Conservation (phyloP, 345 rosid genomes). For the Populus tremula region DNA sequence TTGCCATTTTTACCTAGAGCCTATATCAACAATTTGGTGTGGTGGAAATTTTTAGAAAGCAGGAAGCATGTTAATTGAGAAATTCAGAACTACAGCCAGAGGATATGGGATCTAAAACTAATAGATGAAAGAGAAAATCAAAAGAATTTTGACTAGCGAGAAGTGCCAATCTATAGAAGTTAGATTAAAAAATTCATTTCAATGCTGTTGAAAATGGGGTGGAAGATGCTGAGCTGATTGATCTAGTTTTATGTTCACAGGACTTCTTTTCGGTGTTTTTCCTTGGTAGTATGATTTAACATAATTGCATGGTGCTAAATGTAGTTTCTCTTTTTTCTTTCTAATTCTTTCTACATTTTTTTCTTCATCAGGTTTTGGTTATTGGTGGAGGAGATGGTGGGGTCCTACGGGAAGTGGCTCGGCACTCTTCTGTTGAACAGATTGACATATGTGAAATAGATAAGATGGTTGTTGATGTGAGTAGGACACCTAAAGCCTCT, state of each 20-base stretch:
- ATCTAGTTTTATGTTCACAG: not conserved
- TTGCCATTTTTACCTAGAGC: not conserved
- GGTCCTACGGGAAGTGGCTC: constrained; percentile 82
- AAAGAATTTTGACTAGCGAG: not conserved
- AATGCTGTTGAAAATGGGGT: not conserved
- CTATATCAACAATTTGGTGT: not conserved
- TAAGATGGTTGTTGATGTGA: constrained; percentile 94
- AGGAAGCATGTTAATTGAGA: not conserved
- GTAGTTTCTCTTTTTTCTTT: not conserved
- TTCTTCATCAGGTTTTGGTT: constrained; percentile 62
- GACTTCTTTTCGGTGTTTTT: not conserved
- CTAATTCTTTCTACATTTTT: not conserved
- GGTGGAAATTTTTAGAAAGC: not conserved
- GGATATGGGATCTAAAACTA: not conserved
- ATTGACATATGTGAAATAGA: constrained; percentile 96
- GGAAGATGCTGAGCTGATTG: not conserved
- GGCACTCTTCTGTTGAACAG: constrained; percentile 76
- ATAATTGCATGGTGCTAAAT: not conserved
- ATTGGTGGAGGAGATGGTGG: constrained; percentile 99
- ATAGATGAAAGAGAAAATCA: not conserved
- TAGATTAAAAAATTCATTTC: not conserved
- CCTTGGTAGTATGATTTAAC: not conserved
- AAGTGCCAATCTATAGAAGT: not conserved
- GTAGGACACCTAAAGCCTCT: constrained; percentile 22
- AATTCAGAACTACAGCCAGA: not conserved